phyloP scores from a whole-genome alignment of 352 stramenopile genomes.

The Globisporangium iwayamae region DNA sequence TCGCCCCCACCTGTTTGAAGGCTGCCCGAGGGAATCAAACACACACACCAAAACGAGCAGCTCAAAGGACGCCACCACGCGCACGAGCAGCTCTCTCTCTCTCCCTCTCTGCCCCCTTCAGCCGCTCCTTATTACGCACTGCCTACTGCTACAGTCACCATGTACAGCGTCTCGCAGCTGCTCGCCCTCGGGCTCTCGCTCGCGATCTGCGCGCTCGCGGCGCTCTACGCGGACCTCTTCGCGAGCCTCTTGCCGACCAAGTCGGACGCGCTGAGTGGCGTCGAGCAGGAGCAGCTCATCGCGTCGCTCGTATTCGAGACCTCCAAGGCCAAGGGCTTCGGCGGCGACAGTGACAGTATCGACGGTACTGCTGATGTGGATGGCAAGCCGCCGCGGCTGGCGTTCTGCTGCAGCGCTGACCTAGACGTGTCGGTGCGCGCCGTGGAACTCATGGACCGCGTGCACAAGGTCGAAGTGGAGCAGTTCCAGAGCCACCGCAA shows the following conservation, averaged over 20 bases:
- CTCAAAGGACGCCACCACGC: slow-evolving; percentile 5
- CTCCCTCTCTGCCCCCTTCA: neutral
- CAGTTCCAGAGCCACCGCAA: slow-evolving; percentile 36
- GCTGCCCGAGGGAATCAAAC: slow-evolving; percentile 1
- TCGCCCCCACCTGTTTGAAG: neutral
- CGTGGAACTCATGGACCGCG: slow-evolving; percentile 66
- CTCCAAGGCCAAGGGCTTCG: slow-evolving; percentile 21
- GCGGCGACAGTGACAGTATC: neutral
- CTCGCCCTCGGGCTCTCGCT: slow-evolving; percentile 53
- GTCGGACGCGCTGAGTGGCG: slow-evolving; percentile 28
- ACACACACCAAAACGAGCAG: neutral
- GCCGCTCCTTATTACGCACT: too few relatives aligned
- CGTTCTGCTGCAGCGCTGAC: slow-evolving; percentile 82
- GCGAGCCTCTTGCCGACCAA: slow-evolving; percentile 38
- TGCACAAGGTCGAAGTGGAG: slow-evolving; percentile 42
- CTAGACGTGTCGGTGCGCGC: slow-evolving; percentile 74
- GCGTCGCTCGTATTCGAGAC: slow-evolving; percentile 63
- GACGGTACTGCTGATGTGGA: slow-evolving; percentile 8
- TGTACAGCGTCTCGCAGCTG: slow-evolving; percentile 66
- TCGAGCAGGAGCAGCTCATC: slow-evolving; percentile 66
- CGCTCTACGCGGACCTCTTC: slow-evolving; percentile 63
- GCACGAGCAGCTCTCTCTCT: neutral
- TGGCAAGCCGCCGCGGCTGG: slow-evolving; percentile 36
- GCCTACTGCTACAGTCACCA: slow-evolving; percentile 6
- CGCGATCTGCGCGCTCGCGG: slow-evolving; percentile 40